These are phyloP conservation scores for Chlorella sorokiniana DNA, from an alignment of 139 green algal genomes.

Conservation along the genomic window DNA sequence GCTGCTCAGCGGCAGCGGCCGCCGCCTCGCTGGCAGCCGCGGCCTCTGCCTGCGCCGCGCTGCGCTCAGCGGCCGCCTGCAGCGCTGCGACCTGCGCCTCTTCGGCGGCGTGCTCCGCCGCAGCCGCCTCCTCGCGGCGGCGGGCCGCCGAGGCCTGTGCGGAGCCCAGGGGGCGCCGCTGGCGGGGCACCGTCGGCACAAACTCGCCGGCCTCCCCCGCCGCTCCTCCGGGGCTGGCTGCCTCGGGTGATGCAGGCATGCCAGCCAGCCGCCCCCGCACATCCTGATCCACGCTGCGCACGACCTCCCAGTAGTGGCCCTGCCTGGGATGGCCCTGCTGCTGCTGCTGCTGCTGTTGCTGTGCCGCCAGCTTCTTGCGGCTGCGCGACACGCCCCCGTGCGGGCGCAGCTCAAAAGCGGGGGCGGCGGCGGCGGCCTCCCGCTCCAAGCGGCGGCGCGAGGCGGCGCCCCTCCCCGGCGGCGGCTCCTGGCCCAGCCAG, in stretches of 20 bases:
- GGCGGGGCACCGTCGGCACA: not conserved
- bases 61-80: conserved; percentile 11
- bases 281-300: conserved; percentile 21
- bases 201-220: not conserved
- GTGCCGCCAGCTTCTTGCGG: not conserved
- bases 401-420: conserved; percentile 7
- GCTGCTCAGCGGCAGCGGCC: conserved; percentile 2
- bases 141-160: conserved; percentile 8
- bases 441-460: not conserved
- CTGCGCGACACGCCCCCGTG: not conserved
- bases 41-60: not conserved
- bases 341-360: not conserved
- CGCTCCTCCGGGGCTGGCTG: not conserved
- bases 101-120: not conserved
- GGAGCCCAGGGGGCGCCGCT: conserved; percentile 29
- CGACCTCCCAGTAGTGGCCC: conserved; percentile 29
- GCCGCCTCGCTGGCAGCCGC: not conserved
- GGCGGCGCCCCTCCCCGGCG: not conserved
- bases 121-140: conserved; percentile 2
- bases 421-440: not conserved
- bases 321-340: not conserved
- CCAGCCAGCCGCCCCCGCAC: not conserved
- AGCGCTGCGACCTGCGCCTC: conserved; percentile 23
- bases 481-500: conserved; percentile 19
- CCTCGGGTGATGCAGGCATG: not conserved